Conservation (phyloP, 768 basidiomycete species). For the Suillus variegatus region DNA sequence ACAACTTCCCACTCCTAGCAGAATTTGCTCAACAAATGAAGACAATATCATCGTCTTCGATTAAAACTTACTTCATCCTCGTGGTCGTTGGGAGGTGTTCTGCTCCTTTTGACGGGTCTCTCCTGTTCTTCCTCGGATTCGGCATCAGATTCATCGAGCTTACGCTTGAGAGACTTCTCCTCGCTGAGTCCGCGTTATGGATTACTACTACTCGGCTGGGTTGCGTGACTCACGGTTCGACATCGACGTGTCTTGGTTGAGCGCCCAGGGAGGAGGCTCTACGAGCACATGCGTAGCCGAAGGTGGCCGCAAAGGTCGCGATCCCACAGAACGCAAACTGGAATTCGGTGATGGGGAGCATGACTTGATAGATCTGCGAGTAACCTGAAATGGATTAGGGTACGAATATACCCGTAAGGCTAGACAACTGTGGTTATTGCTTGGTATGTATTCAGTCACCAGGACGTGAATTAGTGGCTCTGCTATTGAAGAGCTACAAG, state of each 20-base stretch:
- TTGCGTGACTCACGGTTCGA: slow-evolving; percentile 34
- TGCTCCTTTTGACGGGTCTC: slow-evolving; percentile 37
- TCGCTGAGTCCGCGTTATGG: slow-evolving; percentile 23
- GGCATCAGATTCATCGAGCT: slow-evolving; percentile 29
- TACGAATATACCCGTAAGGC: background rate
- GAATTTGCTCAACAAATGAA: slow-evolving; percentile 21
- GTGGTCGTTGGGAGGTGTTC: slow-evolving; percentile 41
- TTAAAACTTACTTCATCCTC: slow-evolving; percentile 29
- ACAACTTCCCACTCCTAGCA: slow-evolving; percentile 34
- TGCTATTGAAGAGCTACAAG: slow-evolving; percentile 10
- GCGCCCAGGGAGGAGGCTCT: slow-evolving; percentile 29
- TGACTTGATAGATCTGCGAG: slow-evolving; percentile 19
- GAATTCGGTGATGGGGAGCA: slow-evolving; percentile 54
- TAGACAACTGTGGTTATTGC: background rate
- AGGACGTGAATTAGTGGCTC: slow-evolving; percentile 6
- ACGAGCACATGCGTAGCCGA: slow-evolving; percentile 58
- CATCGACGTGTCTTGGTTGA: slow-evolving; percentile 16
- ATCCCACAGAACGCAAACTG: slow-evolving; percentile 58
- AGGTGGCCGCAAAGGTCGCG: slow-evolving; percentile 60
- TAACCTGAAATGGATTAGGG: slow-evolving; percentile 1
- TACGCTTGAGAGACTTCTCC: slow-evolving; percentile 34
- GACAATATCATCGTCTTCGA: slow-evolving; percentile 2
- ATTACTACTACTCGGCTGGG: slow-evolving; percentile 30
- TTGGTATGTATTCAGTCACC: slow-evolving; percentile 3
- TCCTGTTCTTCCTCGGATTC: slow-evolving; percentile 30